Conservation (phyloP, 2,329 filamentous ascomycete genomes). For the Claviceps pazoutovae region DNA sequence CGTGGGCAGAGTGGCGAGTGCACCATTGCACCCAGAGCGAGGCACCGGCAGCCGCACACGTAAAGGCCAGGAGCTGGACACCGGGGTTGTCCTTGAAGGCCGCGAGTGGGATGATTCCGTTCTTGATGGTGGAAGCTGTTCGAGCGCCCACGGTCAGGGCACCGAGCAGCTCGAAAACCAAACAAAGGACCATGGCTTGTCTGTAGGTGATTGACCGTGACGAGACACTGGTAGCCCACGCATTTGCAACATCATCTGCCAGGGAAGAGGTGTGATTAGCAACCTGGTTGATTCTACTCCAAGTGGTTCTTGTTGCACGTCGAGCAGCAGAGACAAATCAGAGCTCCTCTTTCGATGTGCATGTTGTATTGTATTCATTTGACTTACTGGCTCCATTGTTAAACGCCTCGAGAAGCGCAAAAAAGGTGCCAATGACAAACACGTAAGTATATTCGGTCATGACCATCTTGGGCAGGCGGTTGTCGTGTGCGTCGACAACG, state of each 20-base stretch:
- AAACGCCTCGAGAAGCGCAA: conserved; percentile 63
- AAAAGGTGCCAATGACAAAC: conserved; percentile 62
- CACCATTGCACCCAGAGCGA: conserved; percentile 72
- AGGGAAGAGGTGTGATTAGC: conserved; percentile 4
- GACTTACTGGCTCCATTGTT: conserved; percentile 66
- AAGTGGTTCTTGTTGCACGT: too few species aligned
- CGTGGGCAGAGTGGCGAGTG: conserved; percentile 57
- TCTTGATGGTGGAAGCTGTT: conserved; percentile 68
- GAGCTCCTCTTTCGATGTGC: too few species aligned
- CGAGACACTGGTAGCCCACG: conserved; percentile 58
- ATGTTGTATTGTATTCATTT: not conserved
- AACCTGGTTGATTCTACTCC: not conserved
- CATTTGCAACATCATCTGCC: conserved; percentile 71
- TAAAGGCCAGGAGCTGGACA: conserved; percentile 55
- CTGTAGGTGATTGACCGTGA: conserved; percentile 46
- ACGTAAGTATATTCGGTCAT: conserved; percentile 54
- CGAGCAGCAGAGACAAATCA: too few species aligned
- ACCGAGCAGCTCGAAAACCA: conserved; percentile 54
- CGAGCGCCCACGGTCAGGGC: conserved; percentile 53
- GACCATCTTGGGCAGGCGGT: conserved; percentile 30
- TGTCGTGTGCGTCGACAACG: conserved; percentile 1
- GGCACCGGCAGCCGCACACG: conserved; percentile 49
- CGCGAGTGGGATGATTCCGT: conserved; percentile 50
- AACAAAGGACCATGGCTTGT: conserved; percentile 53
- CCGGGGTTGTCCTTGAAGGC: conserved; percentile 47